Percentiles rank a stretch among this genome's conserved stretches.
Evolutionary conservation across 345 rosid species (phyloP).

Genomic region (Excoecaria agallocha): DNA sequence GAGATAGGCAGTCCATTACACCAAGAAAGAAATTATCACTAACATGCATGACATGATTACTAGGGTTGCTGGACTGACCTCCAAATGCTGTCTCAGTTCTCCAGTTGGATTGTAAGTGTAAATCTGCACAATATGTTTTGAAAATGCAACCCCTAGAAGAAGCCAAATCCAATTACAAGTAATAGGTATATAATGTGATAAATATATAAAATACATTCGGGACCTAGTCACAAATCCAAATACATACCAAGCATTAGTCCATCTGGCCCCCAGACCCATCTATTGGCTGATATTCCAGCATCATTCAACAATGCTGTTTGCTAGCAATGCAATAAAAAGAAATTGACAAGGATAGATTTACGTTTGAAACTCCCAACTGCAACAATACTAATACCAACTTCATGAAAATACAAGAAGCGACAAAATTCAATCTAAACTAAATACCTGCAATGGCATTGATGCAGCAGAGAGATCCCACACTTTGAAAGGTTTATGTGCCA

Average conservation of each 20-base stretch:
- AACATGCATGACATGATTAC: slow-evolving; percentile 1
- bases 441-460: slow-evolving; percentile 43
- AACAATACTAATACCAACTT: background rate
- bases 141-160: slow-evolving; percentile 70
- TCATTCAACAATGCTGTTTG: slow-evolving; percentile 57
- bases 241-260: slow-evolving; percentile 56
- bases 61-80: slow-evolving; percentile 35
- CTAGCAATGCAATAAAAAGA: background rate
- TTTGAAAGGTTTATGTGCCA: slow-evolving; percentile 41
- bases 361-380: background rate
- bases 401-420: background rate
- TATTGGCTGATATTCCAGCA: slow-evolving; percentile 54
- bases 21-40: background rate
- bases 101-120: slow-evolving; percentile 53
- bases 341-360: background rate
- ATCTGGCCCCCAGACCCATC: slow-evolving; percentile 66
- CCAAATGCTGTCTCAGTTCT: slow-evolving; percentile 49
- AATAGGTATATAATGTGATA: background rate
- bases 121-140: slow-evolving; percentile 75
- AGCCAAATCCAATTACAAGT: slow-evolving; percentile 2
- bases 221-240: background rate
- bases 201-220: background rate
- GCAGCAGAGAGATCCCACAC: slow-evolving; percentile 42
- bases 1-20: slow-evolving; percentile 1
- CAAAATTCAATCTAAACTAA: background rate